Evolutionary conservation across 345 rosid genomes (phyloP), one percentile per base, ranked within the genome.

Genomic region (Citrus medica): DNA sequence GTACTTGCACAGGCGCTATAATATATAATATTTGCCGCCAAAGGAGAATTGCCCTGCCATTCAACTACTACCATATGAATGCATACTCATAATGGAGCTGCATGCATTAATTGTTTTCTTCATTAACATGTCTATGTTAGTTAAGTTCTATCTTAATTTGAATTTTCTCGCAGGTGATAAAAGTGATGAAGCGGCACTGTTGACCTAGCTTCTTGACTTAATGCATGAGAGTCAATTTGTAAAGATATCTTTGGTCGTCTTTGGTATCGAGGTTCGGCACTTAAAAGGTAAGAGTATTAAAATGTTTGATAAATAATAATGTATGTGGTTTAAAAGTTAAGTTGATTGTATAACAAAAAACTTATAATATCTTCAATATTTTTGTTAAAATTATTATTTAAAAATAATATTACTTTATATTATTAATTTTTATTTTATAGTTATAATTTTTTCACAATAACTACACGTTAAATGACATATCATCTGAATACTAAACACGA

Each of bases 11-110:
- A 76, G 3, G 21, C 7, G 58, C 73, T 32, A 21, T 3, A 32
- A 4, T 37, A 25, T 19, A 7, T 24, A 37, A 21, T 67, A 74
- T 65, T 72, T 67, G 17, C 82, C 73, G 84, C 86, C 88, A 83
- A 85, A 85, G 86, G 86, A 83, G 88, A 85, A 79, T 85, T 85
- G 84, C 86, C 88, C 88, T 76, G 88, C 77, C 69, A 76, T 85
- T 85, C 84, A 37, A 69, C 67, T 35, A 56, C 80, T 67, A 37
- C 55, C 63, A 25, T 67, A 24, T 35, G 40, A 25, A 17, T 35
- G 22, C 22, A 17, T 53, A 53, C 21, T 1, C 22, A 53, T 5
- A 16, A 16, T 53, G 58, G 6, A 53, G 27, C 42, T 7, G 73
- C 60, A 6, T 33, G 4, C 19, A 21, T 22, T 46, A 22, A 32